Evolutionary conservation across 148 eudicot species (phyloP), one percentile per base, ranked within the genome.

Genomic region (Tetragonia tetragonoides): DNA sequence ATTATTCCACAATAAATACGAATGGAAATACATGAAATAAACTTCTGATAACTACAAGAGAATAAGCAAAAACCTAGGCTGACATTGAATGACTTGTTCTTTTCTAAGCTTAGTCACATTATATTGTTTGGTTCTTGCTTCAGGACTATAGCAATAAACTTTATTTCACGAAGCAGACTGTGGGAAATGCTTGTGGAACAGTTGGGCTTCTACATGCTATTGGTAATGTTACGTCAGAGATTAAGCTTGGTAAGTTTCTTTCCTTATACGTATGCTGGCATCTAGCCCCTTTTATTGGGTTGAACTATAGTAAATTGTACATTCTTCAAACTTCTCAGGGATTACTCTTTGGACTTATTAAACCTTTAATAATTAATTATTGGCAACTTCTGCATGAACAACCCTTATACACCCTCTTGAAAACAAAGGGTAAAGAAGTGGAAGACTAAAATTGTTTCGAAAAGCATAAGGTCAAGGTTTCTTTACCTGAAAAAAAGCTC

Each of bases 141-240:
- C 89, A 95, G 97, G 92, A 84, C 18, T 87, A 79, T 68, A 82
- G 74, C 75, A 71, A 70, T 23, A 87, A 87, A 73, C 94, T 93
- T 75, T 95, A 93, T 77, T 95, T 93, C 82, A 88, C 86, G 94
- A 89, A 89, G 84, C 99, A 95, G 87, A 95, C 99, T 79, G 99
- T 95, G 75, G 99, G 92, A 81, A 95, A 95, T 89, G 99, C 99
- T 74, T 95, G 99, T 78, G 99, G 99, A 62, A 95, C 99, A 17
- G 80, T 95, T 62, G 99, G 99, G 42, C 94, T 95, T 83, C 92
- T 93, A 74, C 99, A 95, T 86, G 99, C 97, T 79, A 60, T 95
- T 72, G 99, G 97, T 68, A 95, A 95, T 74, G 81, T 95, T 69
- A 87, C 92, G 21, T 95, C 99, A 57, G 87, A 93, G 83, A 88